Evolutionary conservation across 176 grass and related monocot genomes (phyloP), one percentile per base, ranked within the genome.

Genomic region (Cenchrus americanus): DNA sequence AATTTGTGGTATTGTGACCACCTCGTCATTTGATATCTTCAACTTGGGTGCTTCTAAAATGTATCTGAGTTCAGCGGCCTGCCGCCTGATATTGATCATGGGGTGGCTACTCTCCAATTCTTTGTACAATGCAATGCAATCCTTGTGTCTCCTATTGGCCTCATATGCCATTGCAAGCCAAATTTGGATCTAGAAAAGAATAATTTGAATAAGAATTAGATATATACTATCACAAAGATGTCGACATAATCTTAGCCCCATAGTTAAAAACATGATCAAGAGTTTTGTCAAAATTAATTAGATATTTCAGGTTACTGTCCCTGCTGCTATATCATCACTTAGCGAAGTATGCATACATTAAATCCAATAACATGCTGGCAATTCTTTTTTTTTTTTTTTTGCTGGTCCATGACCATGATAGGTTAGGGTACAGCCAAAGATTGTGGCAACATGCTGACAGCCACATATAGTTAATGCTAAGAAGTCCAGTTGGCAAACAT

Each of bases 141-240:
- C 93, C 79, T 86, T 96, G 87, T 94, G 93, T 62, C 96, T 86
- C 64, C 90, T 99, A 55, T 99, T 92, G 69, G 96, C 96, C 76
- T 99, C 93, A 46, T 95, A 99, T 69, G 96, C 96, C 96, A 99
- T 99, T 6, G 96, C 96, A 78, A 99, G 93, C 96, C 96, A 99
- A 87, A 99, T 99, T 82, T 99, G 96, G 66, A 99, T 99, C 96
- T 98, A 79, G 47, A 92, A 76, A 71, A 23, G 44, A 24, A 30
- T 23, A 60, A 62, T 78, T 60, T 66, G 63, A 68, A 2, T 11
- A 73, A 52, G 52, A 19, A 57, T 23, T 26, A 83, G 2, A 62
- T 24, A 52, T 14, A 73, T 26, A 32, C 24, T 32, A 51, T 75
- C 43, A 75, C 34, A 30, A 70, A 62, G 32, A 42, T 43, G 30